Conservation (phyloP, 1,284 basidiomycete genomes). For the Malassezia obtusa region DNA sequence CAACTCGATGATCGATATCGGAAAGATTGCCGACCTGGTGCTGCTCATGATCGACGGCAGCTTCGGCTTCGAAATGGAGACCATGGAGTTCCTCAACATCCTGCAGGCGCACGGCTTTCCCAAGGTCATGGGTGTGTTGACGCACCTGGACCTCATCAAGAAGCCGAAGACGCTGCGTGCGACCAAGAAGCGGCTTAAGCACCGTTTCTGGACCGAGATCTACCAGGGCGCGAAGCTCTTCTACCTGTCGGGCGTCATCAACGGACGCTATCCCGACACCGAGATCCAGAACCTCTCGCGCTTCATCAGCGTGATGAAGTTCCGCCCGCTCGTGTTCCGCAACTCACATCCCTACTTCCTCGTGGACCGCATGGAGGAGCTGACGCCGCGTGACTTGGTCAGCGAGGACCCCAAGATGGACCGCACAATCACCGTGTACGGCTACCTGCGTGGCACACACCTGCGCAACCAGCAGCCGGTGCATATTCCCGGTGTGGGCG, state of each 20-base stretch:
- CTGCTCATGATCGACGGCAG: slow-evolving; percentile 95
- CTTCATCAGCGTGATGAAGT: slow-evolving; percentile 97
- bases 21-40: slow-evolving; percentile 89
- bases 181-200: slow-evolving; percentile 91
- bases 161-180: slow-evolving; percentile 74
- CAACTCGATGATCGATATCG: slow-evolving; percentile 95
- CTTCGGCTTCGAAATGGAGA: slow-evolving; percentile 99
- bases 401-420: slow-evolving; percentile 78
- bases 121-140: slow-evolving; percentile 91
- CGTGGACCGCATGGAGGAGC: slow-evolving; percentile 89
- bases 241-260: slow-evolving; percentile 92
- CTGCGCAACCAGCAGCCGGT: slow-evolving; percentile 62
- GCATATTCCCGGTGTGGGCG: slow-evolving; percentile 90
- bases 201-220: slow-evolving; percentile 99
- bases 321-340: slow-evolving; percentile 89
- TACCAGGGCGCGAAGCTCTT: slow-evolving; percentile 98
- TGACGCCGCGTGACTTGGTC: slow-evolving; percentile 77
- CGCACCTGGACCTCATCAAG: slow-evolving; percentile 94
- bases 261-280: slow-evolving; percentile 92
- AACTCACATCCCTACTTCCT: slow-evolving; percentile 91
- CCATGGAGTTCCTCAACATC: slow-evolving; percentile 95
- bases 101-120: slow-evolving; percentile 95
- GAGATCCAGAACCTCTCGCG: slow-evolving; percentile 85
- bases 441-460: slow-evolving; percentile 63
- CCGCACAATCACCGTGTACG: slow-evolving; percentile 82